Base-by-base conservation (phyloP, 129 eudicot genomes). In the Flaveria robusta region DNA sequence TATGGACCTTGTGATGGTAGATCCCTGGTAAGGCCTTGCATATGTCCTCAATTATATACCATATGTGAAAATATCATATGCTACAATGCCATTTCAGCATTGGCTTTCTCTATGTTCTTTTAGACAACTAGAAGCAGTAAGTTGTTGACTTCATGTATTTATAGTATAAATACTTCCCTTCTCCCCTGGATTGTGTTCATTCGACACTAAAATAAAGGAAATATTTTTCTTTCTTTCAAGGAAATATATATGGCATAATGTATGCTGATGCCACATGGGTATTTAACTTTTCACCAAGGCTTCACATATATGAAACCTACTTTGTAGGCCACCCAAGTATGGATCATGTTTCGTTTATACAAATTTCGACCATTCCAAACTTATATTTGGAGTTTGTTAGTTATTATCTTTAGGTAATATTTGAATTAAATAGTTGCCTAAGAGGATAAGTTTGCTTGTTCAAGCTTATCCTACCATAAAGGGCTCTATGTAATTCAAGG, bases 1-100 rank as follows among this genome's bases (percentile, higher is more conserved):
- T 77, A 86, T 88, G 93, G 90, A 88, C 54, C 93, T 88, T 69
- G 90, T 88, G 72, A 88, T 88, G 93, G 93, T 88, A 42, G 93
- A 88, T 84, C 86, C 93, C 34, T 88, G 93, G 93, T 88, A 64
- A 70, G 89, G 74, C 79, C 5, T 42, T 50, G 7, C 64, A 43
- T 60, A 13, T 13, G 6, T 60, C n/a, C 43, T 27, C 68, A 63
- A 7, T 27, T 14, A 10, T 3, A 62, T 14, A 14, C 41, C 43
- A 27, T 29, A 26, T 60, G 67, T 31, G 29, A 62, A 60, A 27
- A 62, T 62, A 27, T 62, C 29, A 62, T 27, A 62, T 31, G 45
- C 68, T 26, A 4, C 22, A 7, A 63, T 15, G 45, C 45, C 45
- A 29, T 6, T 3, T 63, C 22, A 63, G 20, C 45, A 15, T 63